Conservation (phyloP, 176 grass and related monocot genomes). For the Oropetium thomaeum region DNA sequence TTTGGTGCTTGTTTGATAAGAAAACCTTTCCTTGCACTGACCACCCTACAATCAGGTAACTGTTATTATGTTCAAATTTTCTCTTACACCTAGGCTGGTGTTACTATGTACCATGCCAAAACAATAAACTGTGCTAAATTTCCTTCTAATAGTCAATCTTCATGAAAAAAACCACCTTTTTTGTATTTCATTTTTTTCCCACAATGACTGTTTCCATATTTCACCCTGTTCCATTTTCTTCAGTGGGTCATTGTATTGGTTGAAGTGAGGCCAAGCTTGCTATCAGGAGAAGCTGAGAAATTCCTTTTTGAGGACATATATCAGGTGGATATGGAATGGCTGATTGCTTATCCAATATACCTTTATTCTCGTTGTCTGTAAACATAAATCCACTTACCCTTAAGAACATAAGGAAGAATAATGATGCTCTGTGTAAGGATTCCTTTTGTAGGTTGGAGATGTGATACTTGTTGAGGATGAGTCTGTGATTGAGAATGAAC, state of each 20-base stretch:
- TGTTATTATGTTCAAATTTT: neutral
- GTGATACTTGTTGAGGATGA: constrained; percentile 96
- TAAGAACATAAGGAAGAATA: constrained; percentile 13
- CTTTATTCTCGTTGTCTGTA: too few species aligned
- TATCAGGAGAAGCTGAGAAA: constrained; percentile 82
- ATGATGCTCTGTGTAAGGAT: constrained; percentile 5
- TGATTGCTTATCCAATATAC: neutral
- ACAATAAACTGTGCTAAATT: neutral
- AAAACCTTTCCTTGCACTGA: neutral
- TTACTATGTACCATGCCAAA: neutral
- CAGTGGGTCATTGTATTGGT: constrained; percentile 83
- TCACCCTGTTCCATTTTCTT: constrained; percentile 10
- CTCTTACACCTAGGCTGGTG: neutral
- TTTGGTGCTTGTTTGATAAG: neutral
- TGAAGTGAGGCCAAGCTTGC: constrained; percentile 84
- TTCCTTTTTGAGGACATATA: constrained; percentile 88
- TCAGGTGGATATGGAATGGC: constrained; percentile 50
- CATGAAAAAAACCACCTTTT: neutral
- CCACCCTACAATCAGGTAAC: neutral
- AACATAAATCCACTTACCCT: too few species aligned
- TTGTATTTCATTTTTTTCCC: neutral
- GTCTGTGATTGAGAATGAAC: constrained; percentile 71
- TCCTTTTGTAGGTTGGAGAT: constrained; percentile 80
- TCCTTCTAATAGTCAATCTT: neutral
- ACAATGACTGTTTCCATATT: neutral